Conservation (phyloP, 345 rosid genomes). For the Boechera retrofracta region DNA sequence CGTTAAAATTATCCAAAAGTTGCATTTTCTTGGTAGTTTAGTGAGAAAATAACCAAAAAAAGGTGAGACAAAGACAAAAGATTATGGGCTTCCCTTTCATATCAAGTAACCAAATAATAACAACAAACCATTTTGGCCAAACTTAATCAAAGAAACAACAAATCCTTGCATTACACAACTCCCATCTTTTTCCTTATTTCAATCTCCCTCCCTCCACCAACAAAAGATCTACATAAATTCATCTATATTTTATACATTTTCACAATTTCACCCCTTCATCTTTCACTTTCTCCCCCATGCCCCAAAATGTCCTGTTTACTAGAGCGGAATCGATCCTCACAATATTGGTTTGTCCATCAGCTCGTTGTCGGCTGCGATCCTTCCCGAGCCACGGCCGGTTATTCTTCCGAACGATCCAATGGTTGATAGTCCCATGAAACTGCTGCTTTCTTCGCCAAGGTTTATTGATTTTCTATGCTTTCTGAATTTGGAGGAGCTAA, state of each 20-base stretch:
- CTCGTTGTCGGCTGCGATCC: conserved; percentile 66
- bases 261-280: conserved; percentile 23
- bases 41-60: background rate
- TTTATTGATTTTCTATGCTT: conserved; percentile 70
- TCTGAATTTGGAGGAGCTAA: conserved; percentile 66
- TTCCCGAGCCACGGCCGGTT: conserved; percentile 76
- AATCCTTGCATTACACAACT: conserved; percentile 30
- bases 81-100: conserved; percentile 24
- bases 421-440: conserved; percentile 82
- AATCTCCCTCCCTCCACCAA: conserved; percentile 14
- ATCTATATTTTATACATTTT: conserved; percentile 45
- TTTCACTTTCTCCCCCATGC: background rate
- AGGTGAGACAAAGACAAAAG: conserved; percentile 7
- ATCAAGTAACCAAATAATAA: conserved; percentile 36
- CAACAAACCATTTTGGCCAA: conserved; percentile 40
- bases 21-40: background rate
- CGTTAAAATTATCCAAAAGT: background rate
- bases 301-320: background rate
- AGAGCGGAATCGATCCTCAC: conserved; percentile 1
- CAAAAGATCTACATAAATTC: conserved; percentile 39
- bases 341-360: conserved; percentile 61
- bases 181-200: conserved; percentile 39
- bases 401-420: conserved; percentile 71
- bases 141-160: conserved; percentile 44
- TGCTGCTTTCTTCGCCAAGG: conserved; percentile 90